Evolutionary conservation across 2,329 filamentous ascomycete genomes (phyloP).

Genomic region (Leptographium flavum): DNA sequence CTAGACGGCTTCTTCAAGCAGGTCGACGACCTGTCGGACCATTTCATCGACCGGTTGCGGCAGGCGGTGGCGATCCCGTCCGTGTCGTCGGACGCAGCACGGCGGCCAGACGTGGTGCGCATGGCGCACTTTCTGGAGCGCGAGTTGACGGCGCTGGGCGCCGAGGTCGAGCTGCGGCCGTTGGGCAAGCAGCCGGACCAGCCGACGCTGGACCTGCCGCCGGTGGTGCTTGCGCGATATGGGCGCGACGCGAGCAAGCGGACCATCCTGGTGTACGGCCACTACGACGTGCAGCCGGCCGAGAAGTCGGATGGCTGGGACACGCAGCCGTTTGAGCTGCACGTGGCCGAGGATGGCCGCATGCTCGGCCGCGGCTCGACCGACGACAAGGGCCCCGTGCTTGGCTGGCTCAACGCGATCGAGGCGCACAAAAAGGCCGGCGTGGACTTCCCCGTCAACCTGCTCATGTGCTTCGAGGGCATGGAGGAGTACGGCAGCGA

Average conservation of each 20-base stretch:
- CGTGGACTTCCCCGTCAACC: slow-evolving; percentile 89
- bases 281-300: slow-evolving; percentile 97
- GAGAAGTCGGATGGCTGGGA: slow-evolving; percentile 89
- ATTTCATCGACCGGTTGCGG: slow-evolving; percentile 80
- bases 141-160: slow-evolving; percentile 73
- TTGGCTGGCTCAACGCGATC: slow-evolving; percentile 96
- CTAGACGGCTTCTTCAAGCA: slow-evolving; percentile 88
- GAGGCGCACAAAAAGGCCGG: slow-evolving; percentile 94
- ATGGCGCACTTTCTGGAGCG: slow-evolving; percentile 86
- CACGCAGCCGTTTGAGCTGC: slow-evolving; percentile 84
- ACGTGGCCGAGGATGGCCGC: slow-evolving; percentile 74
- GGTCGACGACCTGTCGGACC: slow-evolving; percentile 64
- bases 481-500: slow-evolving; percentile 99
- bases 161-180: slow-evolving; percentile 70
- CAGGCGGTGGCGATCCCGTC: slow-evolving; percentile 94
- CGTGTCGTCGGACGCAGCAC: slow-evolving; percentile 79
- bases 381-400: slow-evolving; percentile 93
- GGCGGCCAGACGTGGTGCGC: slow-evolving; percentile 81
- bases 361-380: slow-evolving; percentile 96
- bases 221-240: slow-evolving; percentile 83
- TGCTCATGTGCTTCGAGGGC: slow-evolving; percentile 98
- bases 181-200: slow-evolving; percentile 87
- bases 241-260: slow-evolving; percentile 85
- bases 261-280: slow-evolving; percentile 91
- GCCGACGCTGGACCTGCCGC: slow-evolving; percentile 80